Evolutionary conservation across 345 rosid genomes (phyloP).

Genomic region (Toxicodendron radicans): DNA sequence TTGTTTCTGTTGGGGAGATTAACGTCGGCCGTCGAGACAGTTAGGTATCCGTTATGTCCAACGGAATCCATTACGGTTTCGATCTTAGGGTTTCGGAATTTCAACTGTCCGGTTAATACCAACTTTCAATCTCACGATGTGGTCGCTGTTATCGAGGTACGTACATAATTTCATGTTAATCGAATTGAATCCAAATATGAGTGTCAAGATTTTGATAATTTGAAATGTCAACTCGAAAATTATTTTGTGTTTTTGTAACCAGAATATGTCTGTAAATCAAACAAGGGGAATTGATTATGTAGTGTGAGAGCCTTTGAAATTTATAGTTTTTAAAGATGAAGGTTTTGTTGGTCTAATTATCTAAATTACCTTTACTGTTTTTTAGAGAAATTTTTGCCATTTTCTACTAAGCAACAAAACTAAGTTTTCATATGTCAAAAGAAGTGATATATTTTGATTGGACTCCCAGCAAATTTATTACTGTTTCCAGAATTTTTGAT

Average conservation of each 20-base stretch:
- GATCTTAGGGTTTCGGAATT: conserved; percentile 54
- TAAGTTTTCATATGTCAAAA: neutral
- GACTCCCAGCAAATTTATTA: neutral
- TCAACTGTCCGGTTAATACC: conserved; percentile 32
- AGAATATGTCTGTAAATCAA: neutral
- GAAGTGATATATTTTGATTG: neutral
- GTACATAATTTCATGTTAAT: neutral
- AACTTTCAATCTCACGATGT: conserved; percentile 32
- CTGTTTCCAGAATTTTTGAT: neutral
- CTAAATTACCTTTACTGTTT: conserved; percentile 6
- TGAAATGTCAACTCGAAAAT: neutral
- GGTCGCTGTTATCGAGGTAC: conserved; percentile 66
- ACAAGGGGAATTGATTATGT: neutral
- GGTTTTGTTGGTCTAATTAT: neutral
- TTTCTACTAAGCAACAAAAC: neutral
- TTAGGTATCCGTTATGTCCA: conserved; percentile 48
- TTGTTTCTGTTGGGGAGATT: conserved; percentile 38
- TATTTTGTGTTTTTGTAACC: neutral
- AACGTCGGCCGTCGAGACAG: conserved; percentile 25
- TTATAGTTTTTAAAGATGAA: neutral
- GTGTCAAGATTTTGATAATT: neutral
- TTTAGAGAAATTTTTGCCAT: neutral
- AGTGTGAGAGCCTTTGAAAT: neutral
- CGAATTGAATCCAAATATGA: neutral
- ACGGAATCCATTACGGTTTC: conserved; percentile 40